These are phyloP conservation scores for Calocybe gangraenosa DNA, from an alignment of 768 basidiomycete species.

Conservation along the genomic window DNA sequence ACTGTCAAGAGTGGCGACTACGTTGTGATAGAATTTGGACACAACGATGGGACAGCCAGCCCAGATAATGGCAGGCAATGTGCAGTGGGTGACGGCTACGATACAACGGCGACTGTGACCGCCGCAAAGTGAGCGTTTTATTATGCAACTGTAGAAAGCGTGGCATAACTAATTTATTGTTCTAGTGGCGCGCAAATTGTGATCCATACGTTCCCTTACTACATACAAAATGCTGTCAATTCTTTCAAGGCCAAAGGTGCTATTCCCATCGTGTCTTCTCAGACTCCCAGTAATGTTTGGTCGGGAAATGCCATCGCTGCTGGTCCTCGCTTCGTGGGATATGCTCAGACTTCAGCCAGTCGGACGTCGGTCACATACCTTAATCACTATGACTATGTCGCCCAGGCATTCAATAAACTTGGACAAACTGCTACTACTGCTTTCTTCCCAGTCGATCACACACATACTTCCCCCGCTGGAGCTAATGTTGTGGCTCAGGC, in stretches of 20 bases:
- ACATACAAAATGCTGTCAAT: conserved; percentile 40
- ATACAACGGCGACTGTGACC: conserved; percentile 31
- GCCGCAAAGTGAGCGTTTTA: conserved; percentile 27
- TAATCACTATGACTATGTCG: conserved; percentile 43
- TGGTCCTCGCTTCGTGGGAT: conserved; percentile 40
- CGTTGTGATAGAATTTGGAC: conserved; percentile 45
- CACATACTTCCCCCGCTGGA: conserved; percentile 39
- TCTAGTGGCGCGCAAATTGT: conserved; percentile 31
- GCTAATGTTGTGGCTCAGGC: conserved; percentile 45
- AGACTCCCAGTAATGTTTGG: conserved; percentile 46
- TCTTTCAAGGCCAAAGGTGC: conserved; percentile 41
- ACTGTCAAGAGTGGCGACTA: conserved; percentile 35
- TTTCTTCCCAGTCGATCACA: conserved; percentile 44
- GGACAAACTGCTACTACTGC: conserved; percentile 34
- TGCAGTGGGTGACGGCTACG: conserved; percentile 35
- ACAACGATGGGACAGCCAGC: conserved; percentile 38
- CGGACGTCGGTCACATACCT: conserved; percentile 36
- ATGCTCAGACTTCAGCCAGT: conserved; percentile 34
- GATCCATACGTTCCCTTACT: conserved; percentile 43
- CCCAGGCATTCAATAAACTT: conserved; percentile 35
- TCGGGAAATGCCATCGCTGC: conserved; percentile 27
- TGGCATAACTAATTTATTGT: background rate
- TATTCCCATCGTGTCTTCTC: conserved; percentile 42
- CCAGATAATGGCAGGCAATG: conserved; percentile 38
- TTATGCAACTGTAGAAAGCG: background rate